Percentiles rank a stretch among this genome's conserved stretches.
phyloP scores from a whole-genome alignment of 2,329 filamentous ascomycete species.

The Fusarium sp. region DNA sequence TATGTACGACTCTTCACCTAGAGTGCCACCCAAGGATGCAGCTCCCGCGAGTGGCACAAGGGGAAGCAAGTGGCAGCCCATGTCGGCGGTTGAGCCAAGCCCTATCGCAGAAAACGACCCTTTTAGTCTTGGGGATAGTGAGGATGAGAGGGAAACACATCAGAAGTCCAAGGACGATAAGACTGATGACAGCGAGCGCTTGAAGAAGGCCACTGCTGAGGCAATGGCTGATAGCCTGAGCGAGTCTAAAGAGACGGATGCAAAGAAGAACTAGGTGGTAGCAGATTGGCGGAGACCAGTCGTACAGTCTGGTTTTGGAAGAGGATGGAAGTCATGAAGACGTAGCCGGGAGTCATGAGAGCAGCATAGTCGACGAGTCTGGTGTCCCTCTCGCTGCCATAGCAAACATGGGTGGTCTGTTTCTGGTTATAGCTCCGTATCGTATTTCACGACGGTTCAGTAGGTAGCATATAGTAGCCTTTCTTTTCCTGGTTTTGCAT shows the following conservation, averaged over 20 bases:
- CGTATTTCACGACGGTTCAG: constrained; percentile 15
- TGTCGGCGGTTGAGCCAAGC: constrained; percentile 82
- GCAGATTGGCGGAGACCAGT: neutral
- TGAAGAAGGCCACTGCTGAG: constrained; percentile 72
- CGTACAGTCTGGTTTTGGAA: neutral
- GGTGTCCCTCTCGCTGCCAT: neutral
- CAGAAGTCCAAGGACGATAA: constrained; percentile 65
- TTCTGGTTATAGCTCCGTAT: constrained; percentile 20
- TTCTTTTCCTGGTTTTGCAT: constrained; percentile 20
- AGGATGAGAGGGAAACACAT: constrained; percentile 80
- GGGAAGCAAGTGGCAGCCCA: constrained; percentile 95
- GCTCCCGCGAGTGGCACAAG: constrained; percentile 63
- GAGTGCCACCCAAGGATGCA: constrained; percentile 61
- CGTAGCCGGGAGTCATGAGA: constrained; percentile 5
- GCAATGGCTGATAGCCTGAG: constrained; percentile 67
- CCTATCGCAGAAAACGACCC: constrained; percentile 93
- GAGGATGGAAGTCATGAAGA: neutral
- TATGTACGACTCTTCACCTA: constrained; percentile 74
- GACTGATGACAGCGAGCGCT: constrained; percentile 66
- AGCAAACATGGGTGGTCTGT: constrained; percentile 13
- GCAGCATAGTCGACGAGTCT: constrained; percentile 14
- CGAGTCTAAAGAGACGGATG: constrained; percentile 46
- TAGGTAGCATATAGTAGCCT: constrained; percentile 39
- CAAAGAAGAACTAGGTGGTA: constrained; percentile 48
- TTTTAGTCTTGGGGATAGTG: constrained; percentile 94